Conservation (phyloP, 2,329 filamentous ascomycete genomes). For the Ambrosiella beaveri region DNA sequence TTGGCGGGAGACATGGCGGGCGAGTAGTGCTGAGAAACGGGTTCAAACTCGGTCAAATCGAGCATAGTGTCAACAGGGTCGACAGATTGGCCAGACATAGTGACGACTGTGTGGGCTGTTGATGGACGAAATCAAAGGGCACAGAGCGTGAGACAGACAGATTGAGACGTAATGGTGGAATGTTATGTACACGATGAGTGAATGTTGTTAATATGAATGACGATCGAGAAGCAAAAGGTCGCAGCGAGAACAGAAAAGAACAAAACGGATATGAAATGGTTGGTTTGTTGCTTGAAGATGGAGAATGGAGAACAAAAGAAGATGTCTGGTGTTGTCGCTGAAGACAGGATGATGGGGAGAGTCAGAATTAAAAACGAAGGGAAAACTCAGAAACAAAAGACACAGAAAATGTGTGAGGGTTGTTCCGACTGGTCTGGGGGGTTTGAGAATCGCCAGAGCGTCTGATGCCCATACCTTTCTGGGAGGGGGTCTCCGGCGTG, state of each 20-base stretch:
- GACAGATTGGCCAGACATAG: conserved; percentile 25
- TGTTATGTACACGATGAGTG: neutral
- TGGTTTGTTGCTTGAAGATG: neutral
- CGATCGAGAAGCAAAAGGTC: neutral
- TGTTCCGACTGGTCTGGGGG: neutral
- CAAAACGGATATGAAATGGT: neutral
- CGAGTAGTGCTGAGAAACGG: conserved; percentile 35
- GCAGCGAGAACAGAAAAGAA: neutral
- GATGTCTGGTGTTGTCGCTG: neutral
- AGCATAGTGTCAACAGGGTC: conserved; percentile 40
- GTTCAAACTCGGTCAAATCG: conserved; percentile 47
- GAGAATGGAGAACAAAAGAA: neutral
- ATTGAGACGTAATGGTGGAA: neutral
- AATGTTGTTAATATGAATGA: neutral
- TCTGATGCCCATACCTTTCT: neutral
- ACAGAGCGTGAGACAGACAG: neutral
- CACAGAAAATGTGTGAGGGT: neutral
- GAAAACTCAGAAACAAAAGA: neutral
- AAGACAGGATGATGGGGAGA: neutral
- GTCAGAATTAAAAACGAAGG: conserved; percentile 6
- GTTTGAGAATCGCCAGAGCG: conserved; percentile 2
- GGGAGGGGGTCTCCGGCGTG: neutral
- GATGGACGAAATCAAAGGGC: neutral
- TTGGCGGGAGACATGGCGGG: conserved; percentile 40
- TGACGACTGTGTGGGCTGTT: neutral